A percentile compares a stretch with the other conserved stretches of the same genome.
These are phyloP conservation scores for Hibiscus syriacus DNA, from an alignment of 345 rosid species.

Conservation along the genomic window DNA sequence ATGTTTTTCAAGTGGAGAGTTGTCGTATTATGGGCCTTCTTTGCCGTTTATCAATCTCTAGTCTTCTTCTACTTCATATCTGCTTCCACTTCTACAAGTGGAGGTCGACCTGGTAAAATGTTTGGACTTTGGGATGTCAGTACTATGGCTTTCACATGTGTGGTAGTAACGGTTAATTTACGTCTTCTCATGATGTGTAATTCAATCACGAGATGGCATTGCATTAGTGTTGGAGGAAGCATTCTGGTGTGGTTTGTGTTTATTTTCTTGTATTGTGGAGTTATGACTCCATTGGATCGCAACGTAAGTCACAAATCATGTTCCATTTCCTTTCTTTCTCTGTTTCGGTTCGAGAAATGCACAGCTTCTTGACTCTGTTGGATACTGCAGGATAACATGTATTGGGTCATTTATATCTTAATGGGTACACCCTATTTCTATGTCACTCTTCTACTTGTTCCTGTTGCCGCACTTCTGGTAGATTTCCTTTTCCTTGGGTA, in stretches of 20 bases:
- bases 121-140: constrained; percentile 98
- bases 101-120: constrained; percentile 66
- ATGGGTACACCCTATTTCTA: constrained; percentile 94
- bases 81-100: constrained; percentile 46
- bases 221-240: constrained; percentile 85
- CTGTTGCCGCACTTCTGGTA: constrained; percentile 72
- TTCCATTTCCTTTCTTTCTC: not conserved
- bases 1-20: constrained; percentile 89
- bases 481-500: constrained; percentile 96
- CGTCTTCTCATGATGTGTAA: constrained; percentile 96
- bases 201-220: constrained; percentile 88
- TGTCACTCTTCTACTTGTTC: constrained; percentile 67
- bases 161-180: constrained; percentile 81
- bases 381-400: constrained; percentile 67
- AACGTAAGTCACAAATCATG: constrained; percentile 28
- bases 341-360: not conserved
- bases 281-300: constrained; percentile 30
- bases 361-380: constrained; percentile 14
- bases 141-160: constrained; percentile 94
- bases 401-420: constrained; percentile 68
- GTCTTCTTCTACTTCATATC: constrained; percentile 64
- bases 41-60: constrained; percentile 85
- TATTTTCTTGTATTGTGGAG: constrained; percentile 59
- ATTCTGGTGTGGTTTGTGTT: constrained; percentile 83
- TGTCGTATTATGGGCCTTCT: constrained; percentile 79